Evolutionary conservation across 75 land plant genomes (phyloP), one percentile per base, ranked within the genome.

Genomic region (Ceratopteris richardii): DNA sequence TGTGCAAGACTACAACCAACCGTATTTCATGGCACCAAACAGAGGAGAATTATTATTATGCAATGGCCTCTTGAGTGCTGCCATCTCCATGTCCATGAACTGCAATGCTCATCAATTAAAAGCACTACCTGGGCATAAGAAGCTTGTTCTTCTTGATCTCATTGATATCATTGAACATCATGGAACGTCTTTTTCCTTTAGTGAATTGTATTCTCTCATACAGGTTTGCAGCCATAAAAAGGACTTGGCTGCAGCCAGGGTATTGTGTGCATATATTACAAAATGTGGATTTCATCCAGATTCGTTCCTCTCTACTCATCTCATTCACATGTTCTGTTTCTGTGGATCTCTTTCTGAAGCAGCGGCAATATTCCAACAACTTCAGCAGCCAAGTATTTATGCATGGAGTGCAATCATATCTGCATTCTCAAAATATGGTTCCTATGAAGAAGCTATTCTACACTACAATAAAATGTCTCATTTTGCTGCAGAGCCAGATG

Each of bases 301-400:
- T 47, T 51, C 66, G 1, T 81, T 71, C 59, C 46, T 73, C 20
- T 46, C 31, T 18, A 79, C 75, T 22, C 76, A 66, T 53, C 64
- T 83, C 23, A 53, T 83, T 12, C 56, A 63, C 31, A 66, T 79
- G 83, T 79, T 79, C 41, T 65, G 64, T 26, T 69, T 71, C 63
- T 73, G 63, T 31, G 74, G 71, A 0, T 55, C 61, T 30, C 17
- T 71, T 18, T 20, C 5, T 13, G 6, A 14, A 31, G 81, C 77
- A 24, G 57, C 48, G 13, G 54, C 43, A 1, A 13, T 82, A 73
- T 82, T 82, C 36, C 77, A 74, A 44, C 39, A 46, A 47, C 74
- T 82, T 65, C 65, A 64, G 17, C 11, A 52, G 16, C 36, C 19
- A 29, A 54, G 30, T 63, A 22, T 61, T 2, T 29, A 53, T 39